Base-by-base conservation (phyloP, 495 filamentous ascomycete genomes). In the Neurospora sp. region DNA sequence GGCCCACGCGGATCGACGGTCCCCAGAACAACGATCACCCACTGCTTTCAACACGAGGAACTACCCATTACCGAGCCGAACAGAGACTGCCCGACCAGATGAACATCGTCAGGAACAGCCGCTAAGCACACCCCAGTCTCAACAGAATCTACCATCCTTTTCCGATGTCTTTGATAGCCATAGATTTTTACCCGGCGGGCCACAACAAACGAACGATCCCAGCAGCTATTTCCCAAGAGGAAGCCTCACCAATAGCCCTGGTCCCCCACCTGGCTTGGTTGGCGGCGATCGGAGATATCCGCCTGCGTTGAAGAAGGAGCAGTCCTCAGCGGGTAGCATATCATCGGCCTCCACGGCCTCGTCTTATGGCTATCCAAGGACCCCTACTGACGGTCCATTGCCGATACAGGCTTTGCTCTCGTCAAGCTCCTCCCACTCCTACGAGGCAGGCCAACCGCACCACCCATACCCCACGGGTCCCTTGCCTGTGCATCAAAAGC, bases 381-480 rank as follows among this genome's bases (percentile, higher is more conserved):
- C 83, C 14, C 80, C 82, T 7, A 78, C 80, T 69, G 85, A 86
- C 37, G 81, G 81, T 1, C 77, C 82, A 11, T 70, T 86, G 37
- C 83, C 85, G 16, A 85, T 86, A 53, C 83, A 86, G 71, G 81
- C 84, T 18, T 76, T 86, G 16, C 71, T 86, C 16, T 77, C 78
- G 14, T 78, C 82, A 16, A 85, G 82, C 41, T 75, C 81, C 42
- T 76, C 78, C 37, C 75, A 76, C 27, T 16, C 71, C 0, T 78
- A 73, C 31, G 78, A 80, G 9, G 27, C 72, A 10, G 39, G 41
- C 35, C 77, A 71, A 48, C 73, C 68, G 38, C 72, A 72, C n/a
- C 73, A 72, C 12, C 39, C 44, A 6, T 72, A 71, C 16, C 74
- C 42, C 5, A 27, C 42, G 41, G 70, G 70, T 39, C 41, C 70